Evolutionary conservation across 129 eudicot genomes (phyloP).

Genomic region (Flaveria ramosissima): DNA sequence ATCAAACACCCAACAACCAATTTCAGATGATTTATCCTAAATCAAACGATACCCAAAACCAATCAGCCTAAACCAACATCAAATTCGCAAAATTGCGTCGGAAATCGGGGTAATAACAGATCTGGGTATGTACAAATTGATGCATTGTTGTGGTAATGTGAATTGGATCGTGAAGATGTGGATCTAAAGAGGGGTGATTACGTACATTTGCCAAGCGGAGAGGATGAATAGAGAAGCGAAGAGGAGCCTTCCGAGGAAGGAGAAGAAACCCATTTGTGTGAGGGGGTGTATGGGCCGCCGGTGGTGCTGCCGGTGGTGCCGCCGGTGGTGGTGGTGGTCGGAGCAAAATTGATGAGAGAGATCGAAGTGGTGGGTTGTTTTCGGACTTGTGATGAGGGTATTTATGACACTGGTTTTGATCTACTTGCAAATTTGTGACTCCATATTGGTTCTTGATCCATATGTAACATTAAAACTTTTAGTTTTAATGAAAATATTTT

Average conservation of each 20-base stretch:
- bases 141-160: background rate
- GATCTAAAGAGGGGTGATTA: slow-evolving; percentile 15
- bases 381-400: slow-evolving; percentile 25
- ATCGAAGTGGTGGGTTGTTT: slow-evolving; percentile 31
- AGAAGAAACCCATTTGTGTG: slow-evolving; percentile 53
- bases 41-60: background rate
- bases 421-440: slow-evolving; percentile 16
- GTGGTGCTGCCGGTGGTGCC: background rate
- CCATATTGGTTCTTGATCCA: background rate
- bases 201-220: slow-evolving; percentile 70
- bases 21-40: background rate
- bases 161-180: background rate
- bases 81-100: background rate
- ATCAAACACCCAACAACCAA: background rate
- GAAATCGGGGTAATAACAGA: background rate
- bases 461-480: no score
- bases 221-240: slow-evolving; percentile 74
- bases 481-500: no score
- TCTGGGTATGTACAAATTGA: background rate
- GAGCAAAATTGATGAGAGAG: slow-evolving; percentile 27
- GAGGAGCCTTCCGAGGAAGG: slow-evolving; percentile 64
- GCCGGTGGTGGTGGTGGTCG: slow-evolving; percentile 14
- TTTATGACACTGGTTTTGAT: slow-evolving; percentile 29
- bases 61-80: slow-evolving; percentile 16
- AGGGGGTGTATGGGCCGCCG: background rate